Percentiles rank a stretch among this genome's conserved stretches.
phyloP scores from a whole-genome alignment of 1,139 yeast species.

The Kodamaea anthophila region DNA sequence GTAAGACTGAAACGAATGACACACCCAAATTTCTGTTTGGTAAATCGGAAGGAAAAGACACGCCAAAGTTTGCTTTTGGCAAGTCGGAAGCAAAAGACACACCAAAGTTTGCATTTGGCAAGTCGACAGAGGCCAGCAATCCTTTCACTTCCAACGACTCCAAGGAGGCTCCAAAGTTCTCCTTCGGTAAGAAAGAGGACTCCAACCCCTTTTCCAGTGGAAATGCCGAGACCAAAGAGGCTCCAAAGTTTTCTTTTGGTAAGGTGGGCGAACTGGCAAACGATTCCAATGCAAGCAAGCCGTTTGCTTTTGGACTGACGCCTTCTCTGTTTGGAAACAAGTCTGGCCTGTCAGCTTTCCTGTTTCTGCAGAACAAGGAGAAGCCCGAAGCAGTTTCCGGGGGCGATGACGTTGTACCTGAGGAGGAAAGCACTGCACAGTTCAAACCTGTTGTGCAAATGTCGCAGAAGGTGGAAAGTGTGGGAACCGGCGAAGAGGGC shows the following conservation, averaged over 20 bases:
- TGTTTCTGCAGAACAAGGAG: slow-evolving; percentile 9
- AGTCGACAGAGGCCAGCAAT: no score
- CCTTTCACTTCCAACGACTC: not conserved
- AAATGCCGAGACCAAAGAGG: not conserved
- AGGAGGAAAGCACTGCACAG: slow-evolving; percentile 36
- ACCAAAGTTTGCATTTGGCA: slow-evolving; percentile 18
- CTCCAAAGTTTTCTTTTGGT: not conserved
- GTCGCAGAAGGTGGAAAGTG: slow-evolving; percentile 37
- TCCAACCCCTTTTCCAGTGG: slow-evolving; percentile 15
- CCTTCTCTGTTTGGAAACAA: slow-evolving; percentile 5
- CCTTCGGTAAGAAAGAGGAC: not conserved
- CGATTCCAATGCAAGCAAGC: slow-evolving; percentile 3
- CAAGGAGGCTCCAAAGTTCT: not conserved
- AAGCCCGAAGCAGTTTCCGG: slow-evolving; percentile 8
- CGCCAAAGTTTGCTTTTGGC: slow-evolving; percentile 19
- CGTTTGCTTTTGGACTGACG: slow-evolving; percentile 5
- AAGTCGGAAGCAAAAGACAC: slow-evolving; percentile 5
- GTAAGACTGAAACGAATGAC: slow-evolving; percentile 3
- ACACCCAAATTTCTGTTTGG: slow-evolving; percentile 8
- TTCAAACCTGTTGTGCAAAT: slow-evolving; percentile 45
- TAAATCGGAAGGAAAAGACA: slow-evolving; percentile 6
- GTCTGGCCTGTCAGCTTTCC: slow-evolving; percentile 8
- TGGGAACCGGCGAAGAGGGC: slow-evolving; percentile 74
- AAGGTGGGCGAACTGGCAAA: not conserved
- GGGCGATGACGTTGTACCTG: slow-evolving; percentile 27